Evolutionary conservation across 805 yeast species (phyloP).

Genomic region (Tetrapisispora iriomotensis): DNA sequence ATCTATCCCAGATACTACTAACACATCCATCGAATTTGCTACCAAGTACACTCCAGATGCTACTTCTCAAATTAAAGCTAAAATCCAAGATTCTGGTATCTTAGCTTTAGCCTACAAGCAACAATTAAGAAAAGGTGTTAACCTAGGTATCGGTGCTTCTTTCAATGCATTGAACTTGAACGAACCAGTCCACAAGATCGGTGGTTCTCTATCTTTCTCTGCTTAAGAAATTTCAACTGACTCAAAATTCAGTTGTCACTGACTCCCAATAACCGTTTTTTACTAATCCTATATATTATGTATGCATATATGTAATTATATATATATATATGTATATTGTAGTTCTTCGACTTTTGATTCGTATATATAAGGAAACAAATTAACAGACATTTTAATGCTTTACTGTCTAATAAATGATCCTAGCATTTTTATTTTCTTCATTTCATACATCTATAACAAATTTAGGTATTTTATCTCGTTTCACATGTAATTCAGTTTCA

Average conservation of each 20-base stretch:
- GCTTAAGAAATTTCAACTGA: conserved; percentile 43
- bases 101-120: conserved; percentile 92
- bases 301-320: not conserved
- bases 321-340: not conserved
- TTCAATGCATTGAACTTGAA: conserved; percentile 90
- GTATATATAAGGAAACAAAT: not conserved
- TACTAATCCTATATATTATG: not conserved
- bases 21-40: conserved; percentile 91
- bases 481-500: conserved; percentile 48
- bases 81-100: conserved; percentile 91
- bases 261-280: too few relatives aligned
- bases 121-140: conserved; percentile 90
- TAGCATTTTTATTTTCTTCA: too few relatives aligned
- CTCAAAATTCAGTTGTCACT: too few relatives aligned
- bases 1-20: conserved; percentile 46
- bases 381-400: too few relatives aligned
- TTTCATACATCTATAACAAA: conserved; percentile 36
- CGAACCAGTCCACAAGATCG: conserved; percentile 97
- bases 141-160: conserved; percentile 93
- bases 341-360: not conserved
- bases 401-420: too few relatives aligned
- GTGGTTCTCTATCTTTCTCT: conserved; percentile 86
- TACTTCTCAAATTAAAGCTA: conserved; percentile 88
- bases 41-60: conserved; percentile 87
- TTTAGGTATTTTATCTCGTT: conserved; percentile 44